Base-by-base conservation (phyloP, 73 alveolate species). In the Paramecium tetraurelia region DNA sequence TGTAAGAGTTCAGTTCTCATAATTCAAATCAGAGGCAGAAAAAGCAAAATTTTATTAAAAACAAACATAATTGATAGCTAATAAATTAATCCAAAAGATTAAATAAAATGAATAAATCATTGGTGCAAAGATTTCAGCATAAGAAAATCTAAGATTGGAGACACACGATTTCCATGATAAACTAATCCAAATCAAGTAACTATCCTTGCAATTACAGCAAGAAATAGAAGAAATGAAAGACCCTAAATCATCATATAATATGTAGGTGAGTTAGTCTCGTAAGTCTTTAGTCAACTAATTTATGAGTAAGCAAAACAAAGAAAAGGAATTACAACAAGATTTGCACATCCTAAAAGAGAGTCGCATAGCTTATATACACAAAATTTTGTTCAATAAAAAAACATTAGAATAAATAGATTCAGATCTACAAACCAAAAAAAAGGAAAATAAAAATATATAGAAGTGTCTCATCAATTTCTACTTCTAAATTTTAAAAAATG, bases 11-110 rank as follows among this genome's bases (percentile, higher is more conserved):
- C 24, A 80, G 22, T 21, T 46, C 0, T n/a, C 50, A 10, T 10
- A 48, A 44, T 80, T 80, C 24, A 80, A 41, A 22, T 80, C 90
- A 80, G 90, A 80, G 12, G 70, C 90, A 24, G 90, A 80, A 46
- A 80, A 80, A 80, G 90, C 90, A 14, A 80, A 80, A 24, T 80
- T 80, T 35, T 80, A 80, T 80, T 44, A 46, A 46, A 80, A 80
- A 80, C 24, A 80, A 80, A 44, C 90, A 20, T 24, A 41, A 31
- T 22, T 46, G 21, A 80, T 80, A n/a, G 76, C 36, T 2, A 41
- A 80, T 20, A 80, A 48, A 43, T 48, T 80, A 41, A 20, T 12
- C 2, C 2, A 80, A 38, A 80, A 80, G 48, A 43, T 43, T 12
- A 80, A 80, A 46, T 20, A 80, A 41, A 46, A 80, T 48, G 70